Base-by-base conservation (phyloP, 2,329 filamentous ascomycete species). In the Alternaria incomplexa region DNA sequence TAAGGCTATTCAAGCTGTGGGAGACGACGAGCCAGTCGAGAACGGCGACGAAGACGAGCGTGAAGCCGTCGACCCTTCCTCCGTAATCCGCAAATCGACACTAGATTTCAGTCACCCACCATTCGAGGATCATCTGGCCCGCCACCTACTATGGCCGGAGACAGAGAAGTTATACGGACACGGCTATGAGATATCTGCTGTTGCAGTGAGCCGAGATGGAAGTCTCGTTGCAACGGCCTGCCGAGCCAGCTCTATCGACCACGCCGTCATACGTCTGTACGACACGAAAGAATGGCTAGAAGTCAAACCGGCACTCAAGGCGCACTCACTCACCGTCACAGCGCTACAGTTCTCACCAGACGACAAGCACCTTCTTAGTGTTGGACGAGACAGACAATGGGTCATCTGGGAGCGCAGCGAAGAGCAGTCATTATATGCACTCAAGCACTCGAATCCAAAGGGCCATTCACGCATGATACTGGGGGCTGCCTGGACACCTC, bases 161-260 rank as follows among this genome's bases (percentile, higher is more conserved):
- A 89, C 89, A 7, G 96, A 99, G 80, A 99, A 99, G 82, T 87
- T 99, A 1, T 99, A 99, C 81, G 96, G 96, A 2, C 96, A 99
- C 81, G 96, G 96, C 28, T 97, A 97, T 81, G 96, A 99, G 80
- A 95, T 99, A 53, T 97, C 93, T 2, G 91, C 93, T 40, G 88
- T 97, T 15, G 92, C 94, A 11, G 87, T 90, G 8, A 93, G 89
- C 73, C 87, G 92, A 74, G 89, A 93, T 71, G 91, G 91, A 12
- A 83, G 81, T 4, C 80, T 97, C 22, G 86, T 99, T 13, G 96
- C 96, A 30, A 97, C 94, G 56, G 93, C 96, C 2, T 99, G 96
- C 83, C 93, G 92, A 74, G 96, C 96, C 17, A 97, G 91, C 76
- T 96, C 93, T 1, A 85, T 95, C 60, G 96, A 97, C 78, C 96